Evolutionary conservation across 2,329 filamentous ascomycete genomes (phyloP), one percentile per base, ranked within the genome.

Genomic region (Sarocladium brachiariae): DNA sequence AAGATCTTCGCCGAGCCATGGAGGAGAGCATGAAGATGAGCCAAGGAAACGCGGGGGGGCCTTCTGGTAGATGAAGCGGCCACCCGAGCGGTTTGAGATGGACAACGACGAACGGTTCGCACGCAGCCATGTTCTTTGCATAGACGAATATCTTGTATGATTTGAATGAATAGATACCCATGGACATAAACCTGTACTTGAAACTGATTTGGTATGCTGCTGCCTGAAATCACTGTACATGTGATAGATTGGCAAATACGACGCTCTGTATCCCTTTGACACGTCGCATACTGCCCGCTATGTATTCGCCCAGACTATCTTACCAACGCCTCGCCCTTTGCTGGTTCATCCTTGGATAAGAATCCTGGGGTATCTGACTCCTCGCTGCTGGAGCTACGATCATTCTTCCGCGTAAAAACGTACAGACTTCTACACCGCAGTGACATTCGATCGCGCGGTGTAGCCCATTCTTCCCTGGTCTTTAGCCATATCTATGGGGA

Each of bases 1-100:
- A 81, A 57, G 78, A 81, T n/a, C 56, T 83, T 52, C 73, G 65
- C 56, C 65, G 62, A 55, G 80, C 77, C 2, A 68, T 83, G 61
- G 74, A 78, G 58, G 71, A 76, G 65, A 83, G 80, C 53, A 58
- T 82, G 65, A 73, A 65, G 55, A 51, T 70, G 53, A 68, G 66
- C 53, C 60, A 56, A 23, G 58, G 61, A 18, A 61, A 59, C 31
- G 46, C 13, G 4, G 45, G 50, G 41, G 51, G 27, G 1, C 57
- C 62, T 4, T 63, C 62, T 1, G 53, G 46, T n/a, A 10, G 18
- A n/a, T 49, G 19, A 27, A 16, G 9, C 18, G 16, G 23, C 41
- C 27, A 30, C 27, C 27, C 27, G 13, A 13, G 13, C n/a, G 21
- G 14, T 19, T 39, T 19, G 35, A 16, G 35, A 8, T 5, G 11